Conservation (phyloP, 2,329 filamentous ascomycete genomes). For the Colletotrichum echinochloae region DNA sequence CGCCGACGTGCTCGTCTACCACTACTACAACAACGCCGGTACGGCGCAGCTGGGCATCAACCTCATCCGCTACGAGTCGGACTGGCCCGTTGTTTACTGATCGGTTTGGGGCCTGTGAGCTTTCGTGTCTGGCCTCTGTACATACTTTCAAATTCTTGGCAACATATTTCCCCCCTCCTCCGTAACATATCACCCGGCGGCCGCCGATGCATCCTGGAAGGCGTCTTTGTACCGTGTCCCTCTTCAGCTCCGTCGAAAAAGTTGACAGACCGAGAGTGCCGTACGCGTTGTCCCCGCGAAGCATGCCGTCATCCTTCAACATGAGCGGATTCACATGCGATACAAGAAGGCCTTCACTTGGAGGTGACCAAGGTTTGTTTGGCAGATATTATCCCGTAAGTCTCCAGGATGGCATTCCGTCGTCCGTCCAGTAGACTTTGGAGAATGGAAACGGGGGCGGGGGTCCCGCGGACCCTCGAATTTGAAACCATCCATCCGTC, state of each 20-base stretch:
- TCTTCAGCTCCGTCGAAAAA: neutral
- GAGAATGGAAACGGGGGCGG: no score
- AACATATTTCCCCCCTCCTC: neutral
- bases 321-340: no score
- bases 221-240: fast-evolving
- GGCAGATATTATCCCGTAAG: no score
- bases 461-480: no score
- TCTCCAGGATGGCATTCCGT: no score
- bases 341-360: no score
- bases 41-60: conserved; percentile 48
- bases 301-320: neutral
- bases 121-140: neutral
- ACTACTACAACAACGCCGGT: conserved; percentile 47
- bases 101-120: neutral
- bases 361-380: no score
- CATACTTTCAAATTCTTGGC: neutral
- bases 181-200: neutral
- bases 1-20: conserved; percentile 49
- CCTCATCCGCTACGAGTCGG: conserved; percentile 46
- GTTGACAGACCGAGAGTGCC: no score
- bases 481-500: no score
- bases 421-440: no score
- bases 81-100: conserved; percentile 49
- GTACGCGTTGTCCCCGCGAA: neutral
- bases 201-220: neutral